Conservation (phyloP, 2,329 filamentous ascomycete genomes). For the Bipolaris victoriae region DNA sequence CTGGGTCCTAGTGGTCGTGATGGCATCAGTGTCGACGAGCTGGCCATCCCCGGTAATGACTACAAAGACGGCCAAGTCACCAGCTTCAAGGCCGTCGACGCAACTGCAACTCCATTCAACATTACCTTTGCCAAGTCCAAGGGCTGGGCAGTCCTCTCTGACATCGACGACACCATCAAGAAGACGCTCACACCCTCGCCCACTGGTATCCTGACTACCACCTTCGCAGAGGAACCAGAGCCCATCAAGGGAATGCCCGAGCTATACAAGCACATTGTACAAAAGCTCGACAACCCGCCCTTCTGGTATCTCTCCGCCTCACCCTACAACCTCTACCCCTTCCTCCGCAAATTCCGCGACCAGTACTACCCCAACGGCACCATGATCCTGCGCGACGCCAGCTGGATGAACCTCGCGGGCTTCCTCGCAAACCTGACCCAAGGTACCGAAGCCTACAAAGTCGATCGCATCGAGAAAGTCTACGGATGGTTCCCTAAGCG, state of each 20-base stretch:
- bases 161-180: slow-evolving; percentile 96
- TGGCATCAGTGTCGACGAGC: slow-evolving; percentile 70
- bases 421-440: slow-evolving; percentile 79
- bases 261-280: slow-evolving; percentile 72
- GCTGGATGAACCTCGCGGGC: slow-evolving; percentile 83
- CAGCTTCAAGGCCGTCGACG: slow-evolving; percentile 40
- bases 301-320: slow-evolving; percentile 96
- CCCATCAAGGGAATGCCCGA: slow-evolving; percentile 83
- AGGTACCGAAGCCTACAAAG: slow-evolving; percentile 85
- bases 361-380: slow-evolving; percentile 76
- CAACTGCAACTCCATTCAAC: slow-evolving; percentile 62
- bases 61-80: slow-evolving; percentile 44
- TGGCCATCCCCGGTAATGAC: slow-evolving; percentile 57
- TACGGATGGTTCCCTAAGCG: slow-evolving; percentile 77
- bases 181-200: slow-evolving; percentile 81
- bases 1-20: slow-evolving; percentile 74
- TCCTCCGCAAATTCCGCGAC: slow-evolving; percentile 76
- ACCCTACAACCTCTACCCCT: slow-evolving; percentile 92
- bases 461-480: slow-evolving; percentile 77
- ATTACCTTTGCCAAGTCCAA: slow-evolving; percentile 77
- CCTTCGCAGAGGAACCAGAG: slow-evolving; percentile 77
- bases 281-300: slow-evolving; percentile 64
- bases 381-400: slow-evolving; percentile 82
- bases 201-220: slow-evolving; percentile 79
- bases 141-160: slow-evolving; percentile 86